phyloP scores from a whole-genome alignment of 345 rosid genomes.

The Lumnitzera littorea region DNA sequence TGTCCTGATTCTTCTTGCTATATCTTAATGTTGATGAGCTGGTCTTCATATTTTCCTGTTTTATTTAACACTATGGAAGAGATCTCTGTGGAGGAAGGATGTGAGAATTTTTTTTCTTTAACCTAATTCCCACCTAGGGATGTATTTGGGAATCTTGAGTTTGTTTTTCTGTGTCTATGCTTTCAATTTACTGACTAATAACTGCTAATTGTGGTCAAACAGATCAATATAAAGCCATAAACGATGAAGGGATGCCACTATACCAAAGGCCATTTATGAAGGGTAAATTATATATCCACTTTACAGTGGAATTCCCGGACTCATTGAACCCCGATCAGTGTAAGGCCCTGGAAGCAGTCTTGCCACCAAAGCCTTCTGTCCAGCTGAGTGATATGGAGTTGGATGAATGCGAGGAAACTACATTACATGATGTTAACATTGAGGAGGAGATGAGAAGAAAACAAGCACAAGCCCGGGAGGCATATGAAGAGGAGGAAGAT shows the following conservation, averaged over 20 bases:
- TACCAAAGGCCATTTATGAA: conserved; percentile 58
- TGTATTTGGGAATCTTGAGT: not conserved
- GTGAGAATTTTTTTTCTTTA: too few species aligned
- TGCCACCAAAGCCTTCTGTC: conserved; percentile 31
- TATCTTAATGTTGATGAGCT: too few species aligned
- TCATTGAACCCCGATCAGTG: conserved; percentile 41
- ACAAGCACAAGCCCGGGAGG: conserved; percentile 51
- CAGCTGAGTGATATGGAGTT: conserved; percentile 48
- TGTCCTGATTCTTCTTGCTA: too few species aligned
- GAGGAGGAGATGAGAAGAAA: conserved; percentile 56
- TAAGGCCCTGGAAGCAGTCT: conserved; percentile 38
- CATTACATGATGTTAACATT: conserved; percentile 53
- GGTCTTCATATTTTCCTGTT: too few species aligned
- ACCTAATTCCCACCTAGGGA: too few species aligned
- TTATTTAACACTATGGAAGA: too few species aligned
- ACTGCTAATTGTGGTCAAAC: not conserved
- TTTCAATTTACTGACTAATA: not conserved
- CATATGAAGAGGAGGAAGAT: conserved; percentile 58
- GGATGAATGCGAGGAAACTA: conserved; percentile 69
- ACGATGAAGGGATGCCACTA: conserved; percentile 57
- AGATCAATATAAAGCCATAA: conserved; percentile 47
- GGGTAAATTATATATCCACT: conserved; percentile 55
- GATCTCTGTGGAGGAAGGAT: too few species aligned
- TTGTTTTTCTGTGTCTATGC: not conserved
- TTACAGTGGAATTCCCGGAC: conserved; percentile 59